Percentiles rank a stretch among this genome's conserved stretches.
phyloP scores from a whole-genome alignment of 2,329 filamentous ascomycete species.

The Eutypella sp. region DNA sequence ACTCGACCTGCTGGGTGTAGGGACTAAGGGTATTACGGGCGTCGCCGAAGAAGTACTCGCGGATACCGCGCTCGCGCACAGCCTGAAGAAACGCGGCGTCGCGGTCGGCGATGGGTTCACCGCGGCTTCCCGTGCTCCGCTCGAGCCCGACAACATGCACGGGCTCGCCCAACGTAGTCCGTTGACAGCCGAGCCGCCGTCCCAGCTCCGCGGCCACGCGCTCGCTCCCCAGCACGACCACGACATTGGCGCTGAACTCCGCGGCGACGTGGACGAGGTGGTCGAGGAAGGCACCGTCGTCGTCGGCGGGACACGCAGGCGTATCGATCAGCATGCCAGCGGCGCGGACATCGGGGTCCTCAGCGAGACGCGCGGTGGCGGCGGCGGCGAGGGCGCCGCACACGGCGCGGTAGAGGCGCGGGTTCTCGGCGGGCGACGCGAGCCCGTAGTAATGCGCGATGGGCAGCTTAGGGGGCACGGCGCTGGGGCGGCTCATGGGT shows the following conservation, averaged over 20 bases:
- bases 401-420: constrained; percentile 67
- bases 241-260: constrained; percentile 63
- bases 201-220: constrained; percentile 69
- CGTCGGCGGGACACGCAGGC: constrained; percentile 57
- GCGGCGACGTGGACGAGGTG: constrained; percentile 70
- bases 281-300: constrained; percentile 53
- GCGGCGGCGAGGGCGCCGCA: constrained; percentile 73
- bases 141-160: constrained; percentile 74
- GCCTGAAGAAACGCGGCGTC: constrained; percentile 70
- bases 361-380: constrained; percentile 69
- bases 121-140: constrained; percentile 85
- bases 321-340: constrained; percentile 85
- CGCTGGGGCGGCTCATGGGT: constrained; percentile 83
- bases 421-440: constrained; percentile 66
- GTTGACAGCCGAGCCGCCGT: constrained; percentile 57
- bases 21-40: constrained; percentile 73
- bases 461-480: constrained; percentile 85
- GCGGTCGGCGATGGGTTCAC: constrained; percentile 70
- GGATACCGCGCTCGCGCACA: constrained; percentile 69
- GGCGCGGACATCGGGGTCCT: constrained; percentile 65
- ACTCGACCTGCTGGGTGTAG: constrained; percentile 79
- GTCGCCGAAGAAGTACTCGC: constrained; percentile 92
- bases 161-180: constrained; percentile 56
- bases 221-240: constrained; percentile 78
- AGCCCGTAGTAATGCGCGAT: constrained; percentile 86